These are phyloP conservation scores for Alternaria longipes DNA, from an alignment of 2,329 filamentous ascomycete genomes.

Conservation along the genomic window DNA sequence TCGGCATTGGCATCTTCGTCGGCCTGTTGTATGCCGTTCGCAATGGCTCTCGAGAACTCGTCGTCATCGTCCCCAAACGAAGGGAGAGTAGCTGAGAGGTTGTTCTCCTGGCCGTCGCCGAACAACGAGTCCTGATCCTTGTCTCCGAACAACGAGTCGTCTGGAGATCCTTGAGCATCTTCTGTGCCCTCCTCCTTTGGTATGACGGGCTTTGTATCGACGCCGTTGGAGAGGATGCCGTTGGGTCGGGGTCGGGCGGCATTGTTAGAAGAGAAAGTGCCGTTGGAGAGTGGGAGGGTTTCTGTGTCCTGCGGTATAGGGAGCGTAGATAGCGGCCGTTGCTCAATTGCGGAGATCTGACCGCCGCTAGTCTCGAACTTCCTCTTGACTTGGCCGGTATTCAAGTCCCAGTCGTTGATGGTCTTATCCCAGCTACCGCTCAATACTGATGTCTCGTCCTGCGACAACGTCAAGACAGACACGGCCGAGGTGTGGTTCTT, in stretches of 20 bases:
- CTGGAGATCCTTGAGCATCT: constrained; percentile 70
- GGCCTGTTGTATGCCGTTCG: constrained; percentile 59
- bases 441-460: constrained; percentile 85
- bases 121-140: constrained; percentile 80
- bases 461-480: constrained; percentile 81
- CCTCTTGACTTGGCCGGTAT: constrained; percentile 80
- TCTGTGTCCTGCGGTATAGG: constrained; percentile 78
- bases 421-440: constrained; percentile 98
- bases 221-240: constrained; percentile 59
- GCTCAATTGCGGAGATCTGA: constrained; percentile 89
- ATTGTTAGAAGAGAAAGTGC: constrained; percentile 82
- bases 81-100: constrained; percentile 54
- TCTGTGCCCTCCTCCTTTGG: constrained; percentile 56
- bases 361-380: constrained; percentile 79
- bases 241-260: constrained; percentile 65
- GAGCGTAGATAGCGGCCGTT: constrained; percentile 77
- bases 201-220: constrained; percentile 35
- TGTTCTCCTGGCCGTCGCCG: constrained; percentile 70
- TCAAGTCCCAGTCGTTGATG: constrained; percentile 93
- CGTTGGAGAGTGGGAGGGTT: constrained; percentile 63
- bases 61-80: constrained; percentile 82
- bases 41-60: constrained; percentile 80
- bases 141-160: constrained; percentile 85
- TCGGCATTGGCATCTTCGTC: constrained; percentile 54
- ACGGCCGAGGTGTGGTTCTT: constrained; percentile 90